Percentiles rank a stretch among this genome's conserved stretches.
These are phyloP conservation scores for Lepiota venenata DNA, from an alignment of 768 basidiomycete species.

Conservation along the genomic window DNA sequence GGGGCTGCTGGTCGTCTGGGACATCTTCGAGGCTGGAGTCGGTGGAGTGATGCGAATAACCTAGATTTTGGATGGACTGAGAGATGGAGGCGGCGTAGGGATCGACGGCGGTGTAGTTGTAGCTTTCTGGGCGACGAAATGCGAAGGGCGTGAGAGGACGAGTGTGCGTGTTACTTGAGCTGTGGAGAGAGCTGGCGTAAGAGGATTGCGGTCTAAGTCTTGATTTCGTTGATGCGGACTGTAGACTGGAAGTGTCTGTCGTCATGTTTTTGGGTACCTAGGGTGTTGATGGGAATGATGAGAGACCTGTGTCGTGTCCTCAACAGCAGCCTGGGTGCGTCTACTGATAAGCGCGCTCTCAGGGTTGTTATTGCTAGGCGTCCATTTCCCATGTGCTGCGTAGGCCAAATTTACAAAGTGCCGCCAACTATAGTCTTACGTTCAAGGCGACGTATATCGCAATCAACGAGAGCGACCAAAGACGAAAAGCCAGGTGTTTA, in stretches of 20 bases:
- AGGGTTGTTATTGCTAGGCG: no score
- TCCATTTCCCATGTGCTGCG: no score
- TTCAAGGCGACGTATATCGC: no score
- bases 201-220: background rate
- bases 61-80: background rate
- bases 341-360: no score
- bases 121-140: background rate
- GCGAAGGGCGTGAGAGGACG: background rate
- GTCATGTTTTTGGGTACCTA: background rate
- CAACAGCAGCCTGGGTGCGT: no score
- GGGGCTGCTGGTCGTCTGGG: background rate
- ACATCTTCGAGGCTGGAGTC: slow-evolving; percentile 6
- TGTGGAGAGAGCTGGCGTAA: background rate
- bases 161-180: background rate
- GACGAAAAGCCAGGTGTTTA: no score
- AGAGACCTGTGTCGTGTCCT: no score
- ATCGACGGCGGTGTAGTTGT: background rate
- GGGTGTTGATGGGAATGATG: no score
- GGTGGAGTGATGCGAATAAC: background rate
- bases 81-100: slow-evolving; percentile 6
- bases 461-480: no score
- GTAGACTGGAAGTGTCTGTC: background rate
- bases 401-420: no score
- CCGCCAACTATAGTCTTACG: no score
- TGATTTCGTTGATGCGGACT: background rate